Evolutionary conservation across 495 filamentous ascomycete species (phyloP).

Genomic region (Aspergillus heteromorphus): DNA sequence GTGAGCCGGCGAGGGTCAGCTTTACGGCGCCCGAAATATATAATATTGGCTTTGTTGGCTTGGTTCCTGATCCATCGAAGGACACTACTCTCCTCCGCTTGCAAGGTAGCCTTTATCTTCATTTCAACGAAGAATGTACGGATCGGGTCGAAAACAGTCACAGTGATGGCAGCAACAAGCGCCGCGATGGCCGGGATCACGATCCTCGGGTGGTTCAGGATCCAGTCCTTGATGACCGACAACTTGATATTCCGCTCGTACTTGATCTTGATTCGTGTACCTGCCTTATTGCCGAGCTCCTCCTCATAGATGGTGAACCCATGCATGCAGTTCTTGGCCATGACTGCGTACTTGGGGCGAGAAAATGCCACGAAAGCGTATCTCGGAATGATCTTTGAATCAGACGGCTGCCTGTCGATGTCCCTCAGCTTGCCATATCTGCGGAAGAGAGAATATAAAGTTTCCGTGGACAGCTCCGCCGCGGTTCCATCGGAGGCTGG

Average conservation of each 20-base stretch:
- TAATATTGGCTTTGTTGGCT: constrained; percentile 60
- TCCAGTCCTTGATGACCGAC: constrained; percentile 80
- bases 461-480: constrained; percentile 79
- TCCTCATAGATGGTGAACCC: constrained; percentile 64
- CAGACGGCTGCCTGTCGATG: constrained; percentile 70
- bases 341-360: constrained; percentile 63
- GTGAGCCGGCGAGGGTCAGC: constrained; percentile 64
- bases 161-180: constrained; percentile 73
- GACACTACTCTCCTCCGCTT: constrained; percentile 62
- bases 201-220: constrained; percentile 81
- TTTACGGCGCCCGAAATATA: constrained; percentile 50
- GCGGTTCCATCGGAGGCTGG: constrained; percentile 57
- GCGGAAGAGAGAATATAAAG: constrained; percentile 80
- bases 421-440: constrained; percentile 83
- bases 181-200: constrained; percentile 80
- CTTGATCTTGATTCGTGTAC: constrained; percentile 68
- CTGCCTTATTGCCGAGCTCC: constrained; percentile 64
- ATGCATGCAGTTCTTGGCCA: constrained; percentile 91
- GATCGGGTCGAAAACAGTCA: constrained; percentile 89
- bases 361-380: constrained; percentile 76
- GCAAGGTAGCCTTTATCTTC: constrained; percentile 73
- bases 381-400: constrained; percentile 76
- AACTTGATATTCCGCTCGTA: constrained; percentile 73
- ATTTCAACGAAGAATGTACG: constrained; percentile 86
- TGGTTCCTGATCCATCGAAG: constrained; percentile 78